Evolutionary conservation across 2,329 filamentous ascomycete genomes (phyloP), one percentile per base, ranked within the genome.

Genomic region (Xylariaceae sp.): DNA sequence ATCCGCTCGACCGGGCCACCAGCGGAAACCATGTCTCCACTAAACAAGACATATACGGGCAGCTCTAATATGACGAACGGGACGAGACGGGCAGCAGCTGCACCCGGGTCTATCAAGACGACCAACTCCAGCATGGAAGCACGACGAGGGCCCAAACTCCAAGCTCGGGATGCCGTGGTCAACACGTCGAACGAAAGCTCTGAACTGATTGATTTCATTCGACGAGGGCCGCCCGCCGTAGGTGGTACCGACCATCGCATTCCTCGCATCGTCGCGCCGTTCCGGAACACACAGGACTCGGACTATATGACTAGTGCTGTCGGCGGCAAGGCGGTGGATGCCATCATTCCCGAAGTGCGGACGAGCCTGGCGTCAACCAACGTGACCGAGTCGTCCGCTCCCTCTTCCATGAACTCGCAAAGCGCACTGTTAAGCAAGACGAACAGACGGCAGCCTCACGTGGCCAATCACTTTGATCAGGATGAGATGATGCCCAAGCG

Each of bases 181-280:
- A 73, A 80, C 34, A 68, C 67, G 41, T 72, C 70, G 36, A 78
- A 78, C 35, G 81, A 82, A 48, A 94, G 82, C 40, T 85, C 86
- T 9, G 92, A 96, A 44, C 68, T 98, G 41, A 95, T 96, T 50
- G 89, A 97, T 59, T 97, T 98, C 60, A 94, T 98, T 49, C 82
- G 89, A 31, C 82, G 87, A 57, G 90, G 89, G 1, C 88, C 88
- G 3, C 83, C 85, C 0, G 73, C 67, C 44, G 59, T 67, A 31
- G 65, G 69, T 23, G 71, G 69, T 30, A 71, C 73, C 17, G 75
- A 76, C 46, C 85, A 80, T 42, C 80, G 86, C 16, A 92, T 94
- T 46, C 84, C 88, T 29, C 81, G 85, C 13, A 78, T 76, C n/a
- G 81, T 92, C 9, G 88, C 88, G 8, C 87, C 88, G 1, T 94